A percentile compares a stretch with the other conserved stretches of the same genome.
Evolutionary conservation across 139 green algal species (phyloP).

Genomic region (Closterium sp.): DNA sequence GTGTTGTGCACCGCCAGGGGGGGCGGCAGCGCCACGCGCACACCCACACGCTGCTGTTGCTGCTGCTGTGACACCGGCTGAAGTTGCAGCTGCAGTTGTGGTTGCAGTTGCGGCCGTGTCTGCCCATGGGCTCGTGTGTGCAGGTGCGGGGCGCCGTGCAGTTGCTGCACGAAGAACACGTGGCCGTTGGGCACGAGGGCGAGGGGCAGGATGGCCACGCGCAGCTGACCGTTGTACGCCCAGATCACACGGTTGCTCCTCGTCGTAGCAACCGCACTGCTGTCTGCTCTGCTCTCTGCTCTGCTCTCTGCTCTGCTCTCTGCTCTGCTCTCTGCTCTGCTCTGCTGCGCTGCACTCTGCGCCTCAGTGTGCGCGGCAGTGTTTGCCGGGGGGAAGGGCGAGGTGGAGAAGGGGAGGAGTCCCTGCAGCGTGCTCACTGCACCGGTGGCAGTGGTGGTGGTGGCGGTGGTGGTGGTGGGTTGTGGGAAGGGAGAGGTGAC

Average conservation of each 20-base stretch:
- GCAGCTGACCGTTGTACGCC: background rate
- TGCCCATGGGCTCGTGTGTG: background rate
- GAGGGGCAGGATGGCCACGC: slow-evolving; percentile 27
- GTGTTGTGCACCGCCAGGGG: slow-evolving; percentile 47
- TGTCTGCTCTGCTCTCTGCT: no score
- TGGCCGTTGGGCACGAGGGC: slow-evolving; percentile 24
- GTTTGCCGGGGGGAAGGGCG: no score
- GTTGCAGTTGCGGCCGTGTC: background rate
- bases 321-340: no score
- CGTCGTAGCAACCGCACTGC: no score
- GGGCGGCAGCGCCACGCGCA: background rate
- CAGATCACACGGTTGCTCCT: slow-evolving; percentile 23
- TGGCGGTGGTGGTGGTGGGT: no score
- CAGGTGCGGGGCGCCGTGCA: background rate
- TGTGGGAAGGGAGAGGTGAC: background rate
- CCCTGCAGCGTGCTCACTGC: background rate
- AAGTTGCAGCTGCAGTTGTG: no score
- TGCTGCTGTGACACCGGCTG: no score
- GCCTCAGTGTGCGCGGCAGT: no score
- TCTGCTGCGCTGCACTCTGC: no score
- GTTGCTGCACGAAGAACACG: slow-evolving; percentile 35
- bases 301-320: no score
- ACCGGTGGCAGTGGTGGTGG: background rate
- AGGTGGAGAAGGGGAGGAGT: background rate
- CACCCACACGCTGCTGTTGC: background rate